phyloP scores from a whole-genome alignment of 345 rosid genomes.

The Carallia pectinifolia region DNA sequence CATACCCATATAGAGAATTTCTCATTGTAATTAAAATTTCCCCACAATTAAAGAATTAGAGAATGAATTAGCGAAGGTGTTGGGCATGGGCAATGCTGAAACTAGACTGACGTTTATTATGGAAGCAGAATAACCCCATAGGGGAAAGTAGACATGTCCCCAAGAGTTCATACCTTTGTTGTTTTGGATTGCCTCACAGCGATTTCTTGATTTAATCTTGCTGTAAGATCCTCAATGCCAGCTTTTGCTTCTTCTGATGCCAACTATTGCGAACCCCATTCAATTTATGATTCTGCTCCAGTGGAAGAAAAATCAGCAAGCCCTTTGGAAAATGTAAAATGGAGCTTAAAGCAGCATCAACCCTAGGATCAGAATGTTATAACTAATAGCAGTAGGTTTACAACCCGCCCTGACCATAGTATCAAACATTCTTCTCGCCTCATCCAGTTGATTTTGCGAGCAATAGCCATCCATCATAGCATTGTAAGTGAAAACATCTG shows the following conservation, averaged over 20 bases:
- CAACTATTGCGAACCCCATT: conserved; percentile 64
- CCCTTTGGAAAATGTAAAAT: conserved; percentile 39
- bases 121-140: too few species aligned
- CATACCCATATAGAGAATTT: background rate
- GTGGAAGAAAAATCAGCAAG: conserved; percentile 20
- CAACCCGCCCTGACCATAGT: background rate
- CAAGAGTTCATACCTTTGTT: conserved; percentile 54
- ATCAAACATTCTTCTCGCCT: background rate
- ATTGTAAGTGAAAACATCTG: background rate
- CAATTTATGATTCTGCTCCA: conserved; percentile 56
- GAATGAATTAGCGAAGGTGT: too few species aligned
- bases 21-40: conserved; percentile 5
- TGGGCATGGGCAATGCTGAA: too few species aligned
- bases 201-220: conserved; percentile 80
- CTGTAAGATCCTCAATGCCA: conserved; percentile 81
- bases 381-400: background rate
- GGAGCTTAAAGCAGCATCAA: conserved; percentile 24
- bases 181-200: conserved; percentile 68
- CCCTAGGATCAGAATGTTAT: too few species aligned
- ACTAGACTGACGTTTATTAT: too few species aligned
- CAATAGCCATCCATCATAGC: background rate
- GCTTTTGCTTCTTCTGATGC: conserved; percentile 75
- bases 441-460: background rate
- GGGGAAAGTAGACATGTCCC: too few species aligned
- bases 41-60: background rate